Percentiles rank a stretch among this genome's conserved stretches.
phyloP scores from a whole-genome alignment of 176 grass and related monocot species.

The Chloris gayana region DNA sequence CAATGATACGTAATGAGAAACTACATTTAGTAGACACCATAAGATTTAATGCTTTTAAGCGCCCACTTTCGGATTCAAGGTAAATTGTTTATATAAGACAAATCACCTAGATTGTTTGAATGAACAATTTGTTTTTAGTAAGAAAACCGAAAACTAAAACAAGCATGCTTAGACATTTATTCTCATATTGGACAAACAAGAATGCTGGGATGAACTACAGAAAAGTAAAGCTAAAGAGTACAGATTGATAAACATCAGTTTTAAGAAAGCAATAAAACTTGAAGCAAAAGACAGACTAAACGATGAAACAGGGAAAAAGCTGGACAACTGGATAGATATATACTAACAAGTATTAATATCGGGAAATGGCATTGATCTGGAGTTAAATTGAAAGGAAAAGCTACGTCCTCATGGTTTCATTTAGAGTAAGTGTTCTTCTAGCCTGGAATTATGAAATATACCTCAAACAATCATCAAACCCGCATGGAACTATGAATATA shows the following conservation, averaged over 20 bases:
- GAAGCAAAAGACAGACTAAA: neutral
- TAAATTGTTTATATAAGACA: neutral
- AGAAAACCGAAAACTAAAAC: neutral
- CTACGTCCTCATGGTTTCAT: neutral
- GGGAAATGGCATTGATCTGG: neutral
- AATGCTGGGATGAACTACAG: neutral
- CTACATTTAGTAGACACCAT: neutral
- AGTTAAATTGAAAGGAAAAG: neutral
- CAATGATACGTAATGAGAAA: neutral
- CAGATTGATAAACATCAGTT: neutral
- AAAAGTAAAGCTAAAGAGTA: neutral
- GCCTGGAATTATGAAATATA: neutral
- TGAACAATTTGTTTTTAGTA: neutral
- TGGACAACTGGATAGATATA: neutral
- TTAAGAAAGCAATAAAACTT: neutral
- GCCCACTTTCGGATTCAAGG: neutral
- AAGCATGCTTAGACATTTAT: neutral
- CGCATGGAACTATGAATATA: slow-evolving; percentile 11
- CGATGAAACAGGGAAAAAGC: neutral
- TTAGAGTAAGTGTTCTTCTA: neutral
- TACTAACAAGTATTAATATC: neutral
- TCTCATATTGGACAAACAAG: neutral
- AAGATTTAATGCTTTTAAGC: neutral
- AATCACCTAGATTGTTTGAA: neutral
- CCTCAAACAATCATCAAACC: neutral